These are phyloP conservation scores for Microcera coccophila DNA, from an alignment of 2,329 filamentous ascomycete species.

Conservation along the genomic window DNA sequence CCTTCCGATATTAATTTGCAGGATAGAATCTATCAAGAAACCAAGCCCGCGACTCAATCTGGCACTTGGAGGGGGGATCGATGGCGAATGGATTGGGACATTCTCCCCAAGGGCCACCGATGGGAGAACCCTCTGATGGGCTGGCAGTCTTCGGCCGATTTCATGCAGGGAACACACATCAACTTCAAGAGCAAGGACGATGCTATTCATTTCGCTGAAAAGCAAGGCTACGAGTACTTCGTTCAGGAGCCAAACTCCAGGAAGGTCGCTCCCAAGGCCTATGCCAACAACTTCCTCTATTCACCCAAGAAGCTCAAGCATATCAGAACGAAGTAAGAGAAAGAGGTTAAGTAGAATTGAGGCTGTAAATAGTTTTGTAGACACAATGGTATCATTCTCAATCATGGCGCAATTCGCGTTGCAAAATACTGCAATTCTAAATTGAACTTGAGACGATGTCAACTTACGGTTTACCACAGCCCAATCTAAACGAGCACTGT, in stretches of 20 bases:
- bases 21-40: slow-evolving; percentile 79
- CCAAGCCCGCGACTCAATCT: slow-evolving; percentile 95
- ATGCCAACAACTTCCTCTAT: slow-evolving; percentile 95
- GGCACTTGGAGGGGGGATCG: slow-evolving; percentile 77
- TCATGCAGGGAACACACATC: slow-evolving; percentile 89
- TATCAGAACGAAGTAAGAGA: slow-evolving; percentile 69
- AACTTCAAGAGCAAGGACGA: slow-evolving; percentile 93
- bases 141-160: slow-evolving; percentile 94
- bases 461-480: too few species aligned
- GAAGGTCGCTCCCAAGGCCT: slow-evolving; percentile 81
- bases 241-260: slow-evolving; percentile 94
- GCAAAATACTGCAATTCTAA: too few species aligned
- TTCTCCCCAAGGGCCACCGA: slow-evolving; percentile 83
- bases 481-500: too few species aligned
- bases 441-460: too few species aligned
- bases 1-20: slow-evolving; percentile 8
- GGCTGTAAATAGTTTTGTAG: slow-evolving; percentile 29
- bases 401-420: too few species aligned
- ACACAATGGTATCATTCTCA: slow-evolving; percentile 13
- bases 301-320: slow-evolving; percentile 82
- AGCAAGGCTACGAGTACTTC: slow-evolving; percentile 98
- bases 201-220: slow-evolving; percentile 91
- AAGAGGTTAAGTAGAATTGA: slow-evolving; percentile 7
- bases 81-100: slow-evolving; percentile 99
- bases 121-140: slow-evolving; percentile 99